Percentiles rank a stretch among this genome's conserved stretches.
Evolutionary conservation across 345 rosid genomes (phyloP).

Genomic region (Fremontodendron californicum): DNA sequence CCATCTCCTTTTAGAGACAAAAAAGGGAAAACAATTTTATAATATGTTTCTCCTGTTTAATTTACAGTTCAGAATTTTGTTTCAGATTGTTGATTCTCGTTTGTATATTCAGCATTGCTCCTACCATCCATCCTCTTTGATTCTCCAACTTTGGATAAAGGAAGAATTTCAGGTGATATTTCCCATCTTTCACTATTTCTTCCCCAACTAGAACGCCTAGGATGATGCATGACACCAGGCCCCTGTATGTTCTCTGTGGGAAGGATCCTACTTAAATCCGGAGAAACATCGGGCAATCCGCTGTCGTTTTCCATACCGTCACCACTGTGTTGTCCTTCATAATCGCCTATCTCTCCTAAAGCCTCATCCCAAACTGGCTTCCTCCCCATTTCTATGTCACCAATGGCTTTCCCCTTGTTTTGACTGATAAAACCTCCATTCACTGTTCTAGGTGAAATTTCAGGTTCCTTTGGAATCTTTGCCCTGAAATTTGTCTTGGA

Average conservation of each 20-base stretch:
- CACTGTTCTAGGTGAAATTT: constrained; percentile 47
- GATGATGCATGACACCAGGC: constrained; percentile 41
- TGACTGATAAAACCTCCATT: constrained; percentile 32
- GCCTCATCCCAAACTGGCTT: constrained; percentile 60
- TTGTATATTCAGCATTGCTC: constrained; percentile 15
- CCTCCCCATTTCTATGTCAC: constrained; percentile 64
- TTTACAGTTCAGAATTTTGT: constrained; percentile 13
- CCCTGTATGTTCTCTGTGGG: constrained; percentile 59
- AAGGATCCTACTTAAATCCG: constrained; percentile 58
- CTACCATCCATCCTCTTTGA: constrained; percentile 21
- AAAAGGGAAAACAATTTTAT: no score
- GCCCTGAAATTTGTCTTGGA: constrained; percentile 79
- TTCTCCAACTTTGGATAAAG: constrained; percentile 32
- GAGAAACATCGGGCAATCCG: constrained; percentile 30
- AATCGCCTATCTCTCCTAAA: constrained; percentile 23
- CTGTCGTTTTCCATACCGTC: constrained; percentile 34
- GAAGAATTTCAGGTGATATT: constrained; percentile 41
- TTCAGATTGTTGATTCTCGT: constrained; percentile 16
- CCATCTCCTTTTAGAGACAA: neutral
- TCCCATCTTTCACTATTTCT: constrained; percentile 74
- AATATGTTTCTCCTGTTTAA: neutral
- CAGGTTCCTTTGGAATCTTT: constrained; percentile 49
- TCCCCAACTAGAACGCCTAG: constrained; percentile 56
- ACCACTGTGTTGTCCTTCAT: constrained; percentile 31
- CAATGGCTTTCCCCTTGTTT: constrained; percentile 39